Conservation (phyloP, 1,284 basidiomycete genomes). For the Porodaedalea pini region DNA sequence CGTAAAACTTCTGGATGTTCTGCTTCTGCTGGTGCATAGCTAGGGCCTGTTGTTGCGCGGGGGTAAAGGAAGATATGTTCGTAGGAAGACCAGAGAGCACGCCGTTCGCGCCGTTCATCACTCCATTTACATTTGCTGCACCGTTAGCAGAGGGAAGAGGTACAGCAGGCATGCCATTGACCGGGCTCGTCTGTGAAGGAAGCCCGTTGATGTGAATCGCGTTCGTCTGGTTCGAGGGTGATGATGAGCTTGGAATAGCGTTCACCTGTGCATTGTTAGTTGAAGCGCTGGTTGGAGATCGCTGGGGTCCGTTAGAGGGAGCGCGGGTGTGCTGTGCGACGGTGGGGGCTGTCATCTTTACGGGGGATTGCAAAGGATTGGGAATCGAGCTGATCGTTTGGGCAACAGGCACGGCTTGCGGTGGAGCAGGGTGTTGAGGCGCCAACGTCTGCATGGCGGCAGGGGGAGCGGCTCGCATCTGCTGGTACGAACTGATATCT, state of each 20-base stretch:
- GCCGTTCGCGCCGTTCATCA: constrained; percentile 10
- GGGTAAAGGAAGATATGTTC: constrained; percentile 31
- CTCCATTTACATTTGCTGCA: constrained; percentile 9
- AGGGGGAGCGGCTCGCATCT: constrained; percentile 13
- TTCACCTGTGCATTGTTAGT: constrained; percentile 27
- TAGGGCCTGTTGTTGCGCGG: constrained; percentile 30
- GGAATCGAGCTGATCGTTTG: constrained; percentile 45
- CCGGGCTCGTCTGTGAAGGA: not conserved
- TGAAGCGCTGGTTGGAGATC: constrained; percentile 35
- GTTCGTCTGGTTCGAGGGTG: constrained; percentile 23
- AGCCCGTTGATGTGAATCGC: constrained; percentile 1
- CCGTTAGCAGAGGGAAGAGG: not conserved
- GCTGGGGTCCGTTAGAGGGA: constrained; percentile 52
- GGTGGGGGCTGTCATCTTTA: constrained; percentile 44
- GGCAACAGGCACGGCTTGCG: constrained; percentile 44
- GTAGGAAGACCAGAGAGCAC: constrained; percentile 7
- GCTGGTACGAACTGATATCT: not conserved
- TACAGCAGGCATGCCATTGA: constrained; percentile 1
- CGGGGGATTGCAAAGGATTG: constrained; percentile 12
- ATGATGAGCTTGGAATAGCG: constrained; percentile 23
- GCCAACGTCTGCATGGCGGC: constrained; percentile 7
- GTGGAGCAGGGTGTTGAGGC: constrained; percentile 14
- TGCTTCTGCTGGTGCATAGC: constrained; percentile 52
- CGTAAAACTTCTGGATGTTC: constrained; percentile 48
- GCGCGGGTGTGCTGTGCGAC: constrained; percentile 53